Evolutionary conservation across 352 stramenopile species (phyloP), one percentile per base, ranked within the genome.

Genomic region (Pythium coloratum): DNA sequence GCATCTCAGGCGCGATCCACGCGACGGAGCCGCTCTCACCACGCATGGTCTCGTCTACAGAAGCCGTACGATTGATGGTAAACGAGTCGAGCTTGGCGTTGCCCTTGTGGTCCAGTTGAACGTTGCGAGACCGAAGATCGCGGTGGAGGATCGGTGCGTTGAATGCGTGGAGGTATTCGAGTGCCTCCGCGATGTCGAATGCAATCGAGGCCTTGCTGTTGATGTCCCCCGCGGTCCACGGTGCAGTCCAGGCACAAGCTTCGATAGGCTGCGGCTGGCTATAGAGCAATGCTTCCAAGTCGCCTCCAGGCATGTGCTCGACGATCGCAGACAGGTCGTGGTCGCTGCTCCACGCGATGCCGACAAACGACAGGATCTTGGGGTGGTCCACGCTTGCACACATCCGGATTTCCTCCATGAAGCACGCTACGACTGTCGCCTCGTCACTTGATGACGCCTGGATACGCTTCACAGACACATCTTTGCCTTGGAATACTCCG

Each of bases 91-190:
- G 26, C 47, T 55, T 55, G 6, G 47, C 47, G 47, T 28, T 55
- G 26, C 47, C 47, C 20, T 61, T 20, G 18, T 14, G 7, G 14
- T 42, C 40, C 20, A 67, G 12, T 20, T 59, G 30, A 7, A 69
- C 63, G 32, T 69, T 69, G 20, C 63, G 63, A 30, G 54, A 6
- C 32, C 64, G 56, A 6, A 69, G 33, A 26, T 69, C 63, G 6
- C 63, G 63, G 28, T 69, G 63, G 2, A 63, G 30, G 32, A 69
- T 62, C 14, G 54, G 44, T 59, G 7, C 57, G 13, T 47, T 30
- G 38, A 63, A 69, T 16, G 54, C 63, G n/a, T 69, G 63, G 40
- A 69, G 33, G 20, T 69, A 69, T 46, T 64, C 63, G 6, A 69
- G 42, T 6, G 63, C 63, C 40, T 69, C 63, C 12, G 40, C 55